Evolutionary conservation across 2,329 filamentous ascomycete species (phyloP).

Genomic region (Colletotrichum kahawae): DNA sequence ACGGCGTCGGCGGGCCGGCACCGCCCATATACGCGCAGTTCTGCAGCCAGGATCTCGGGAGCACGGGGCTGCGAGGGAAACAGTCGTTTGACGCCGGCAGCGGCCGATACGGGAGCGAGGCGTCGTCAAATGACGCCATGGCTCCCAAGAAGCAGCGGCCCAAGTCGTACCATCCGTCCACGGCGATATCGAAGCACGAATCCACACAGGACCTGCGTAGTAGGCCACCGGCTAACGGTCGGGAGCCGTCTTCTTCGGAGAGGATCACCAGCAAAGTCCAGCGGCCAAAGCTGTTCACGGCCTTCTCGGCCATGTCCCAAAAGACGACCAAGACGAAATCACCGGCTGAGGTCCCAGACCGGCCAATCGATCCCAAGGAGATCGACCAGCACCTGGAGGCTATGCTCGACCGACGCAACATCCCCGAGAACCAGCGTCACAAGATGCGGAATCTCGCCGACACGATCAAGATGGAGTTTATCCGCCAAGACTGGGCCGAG

Average conservation of each 20-base stretch:
- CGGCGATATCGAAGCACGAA: conserved; percentile 26
- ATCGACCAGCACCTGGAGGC: conserved; percentile 65
- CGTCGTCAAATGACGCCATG: neutral
- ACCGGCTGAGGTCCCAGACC: conserved; percentile 51
- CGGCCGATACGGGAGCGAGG: conserved; percentile 14
- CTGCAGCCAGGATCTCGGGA: conserved; percentile 42
- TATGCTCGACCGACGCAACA: conserved; percentile 84
- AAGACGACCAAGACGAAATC: conserved; percentile 41
- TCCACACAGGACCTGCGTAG: conserved; percentile 24
- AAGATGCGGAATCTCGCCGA: conserved; percentile 91
- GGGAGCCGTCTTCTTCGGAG: conserved; percentile 26
- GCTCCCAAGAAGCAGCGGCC: conserved; percentile 47
- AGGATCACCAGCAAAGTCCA: conserved; percentile 41
- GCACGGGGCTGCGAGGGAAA: conserved; percentile 17
- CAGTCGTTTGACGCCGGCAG: conserved; percentile 21
- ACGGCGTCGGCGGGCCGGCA: conserved; percentile 28
- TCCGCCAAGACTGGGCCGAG: conserved; percentile 84
- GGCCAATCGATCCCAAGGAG: conserved; percentile 55
- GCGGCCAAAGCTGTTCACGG: conserved; percentile 43
- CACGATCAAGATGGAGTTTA: conserved; percentile 94
- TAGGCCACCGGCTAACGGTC: neutral
- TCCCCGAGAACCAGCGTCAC: conserved; percentile 90
- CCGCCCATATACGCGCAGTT: conserved; percentile 87
- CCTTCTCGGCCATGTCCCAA: conserved; percentile 41
- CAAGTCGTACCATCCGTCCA: conserved; percentile 52